Base-by-base conservation (phyloP, 2,329 filamentous ascomycete genomes). In the Plectosphaerella sp. region DNA sequence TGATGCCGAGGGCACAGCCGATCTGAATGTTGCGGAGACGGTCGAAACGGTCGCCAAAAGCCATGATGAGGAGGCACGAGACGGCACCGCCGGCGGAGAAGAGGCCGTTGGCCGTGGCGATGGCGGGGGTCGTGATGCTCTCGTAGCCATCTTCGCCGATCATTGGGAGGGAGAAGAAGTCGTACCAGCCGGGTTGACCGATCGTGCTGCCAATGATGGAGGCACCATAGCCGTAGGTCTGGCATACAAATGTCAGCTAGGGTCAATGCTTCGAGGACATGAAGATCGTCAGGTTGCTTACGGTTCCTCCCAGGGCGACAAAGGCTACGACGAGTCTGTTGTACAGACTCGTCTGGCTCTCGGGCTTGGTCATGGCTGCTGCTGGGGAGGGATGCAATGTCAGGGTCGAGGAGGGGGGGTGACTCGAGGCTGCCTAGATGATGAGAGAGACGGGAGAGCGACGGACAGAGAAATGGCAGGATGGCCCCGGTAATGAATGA, bases 201-300 rank as follows among this genome's bases (percentile, higher is more conserved):
- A 79, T 78, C 15, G 76, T 79, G 52, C 73, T 76, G 39, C 70
- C 67, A 37, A 79, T 79, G 37, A 79, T 71, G 2, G 75, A 77
- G 9, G 76, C 68, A 49, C 70, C 73, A 56, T 78, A 79, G 20
- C 76, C 76, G 55, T 78, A 79, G 2, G 76, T 78, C 73, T 76
- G 50, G 14, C 2, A 16, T 12, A 9, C 2, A 2, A 7, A 33
- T 33, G 28, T 12, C 8, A 33, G 28, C 4, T 33, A 47, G 15
- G 10, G 2, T 14, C 22, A 22, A 22, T 22, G 22, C 22, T 22
- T 22, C 22, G 5, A 22, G 22, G 8, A 33, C 28, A 33, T 33
- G 8, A 12, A 25, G 39, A 16, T 28, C 12, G n/a, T 59, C 66
- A n/a, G 63, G 3, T 64, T 25, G 15, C 28, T 33, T 33, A 33